Conservation (phyloP, 495 filamentous ascomycete genomes). For the Hyaloscypha variabilis region DNA sequence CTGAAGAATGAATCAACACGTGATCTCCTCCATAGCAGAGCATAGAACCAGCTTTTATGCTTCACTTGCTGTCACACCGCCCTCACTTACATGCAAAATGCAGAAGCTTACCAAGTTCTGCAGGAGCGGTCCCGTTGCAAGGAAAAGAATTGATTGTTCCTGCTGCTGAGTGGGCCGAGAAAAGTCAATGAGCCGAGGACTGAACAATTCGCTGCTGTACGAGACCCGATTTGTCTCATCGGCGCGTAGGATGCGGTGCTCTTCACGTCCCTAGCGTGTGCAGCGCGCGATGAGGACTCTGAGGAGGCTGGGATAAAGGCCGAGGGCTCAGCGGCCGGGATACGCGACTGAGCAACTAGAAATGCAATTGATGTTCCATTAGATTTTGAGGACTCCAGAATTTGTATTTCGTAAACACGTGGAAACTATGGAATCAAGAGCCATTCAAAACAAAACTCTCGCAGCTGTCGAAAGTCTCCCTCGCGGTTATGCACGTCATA, state of each 20-base stretch:
- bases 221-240: slow-evolving; percentile 31
- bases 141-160: neutral
- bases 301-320: slow-evolving; percentile 27
- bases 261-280: slow-evolving; percentile 18
- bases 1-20: neutral
- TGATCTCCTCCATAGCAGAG: neutral
- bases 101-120: neutral
- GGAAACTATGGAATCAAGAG: neutral
- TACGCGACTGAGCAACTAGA: slow-evolving; percentile 14
- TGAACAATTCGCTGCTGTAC: slow-evolving; percentile 21
- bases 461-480: neutral
- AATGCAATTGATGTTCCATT: neutral
- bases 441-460: neutral
- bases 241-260: slow-evolving; percentile 22
- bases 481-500: slow-evolving; percentile 18
- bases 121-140: neutral
- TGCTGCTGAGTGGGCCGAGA: slow-evolving; percentile 13
- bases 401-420: neutral
- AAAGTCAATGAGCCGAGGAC: slow-evolving; percentile 14
- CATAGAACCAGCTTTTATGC: slow-evolving; percentile 5
- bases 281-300: neutral
- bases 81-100: neutral
- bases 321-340: neutral
- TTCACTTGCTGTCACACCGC: slow-evolving; percentile 14
- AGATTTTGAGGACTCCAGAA: neutral